A percentile compares a stretch with the other conserved stretches of the same genome.
These are phyloP conservation scores for Trypanosoma conorhini DNA, from an alignment of 208 protist species.

Conservation along the genomic window DNA sequence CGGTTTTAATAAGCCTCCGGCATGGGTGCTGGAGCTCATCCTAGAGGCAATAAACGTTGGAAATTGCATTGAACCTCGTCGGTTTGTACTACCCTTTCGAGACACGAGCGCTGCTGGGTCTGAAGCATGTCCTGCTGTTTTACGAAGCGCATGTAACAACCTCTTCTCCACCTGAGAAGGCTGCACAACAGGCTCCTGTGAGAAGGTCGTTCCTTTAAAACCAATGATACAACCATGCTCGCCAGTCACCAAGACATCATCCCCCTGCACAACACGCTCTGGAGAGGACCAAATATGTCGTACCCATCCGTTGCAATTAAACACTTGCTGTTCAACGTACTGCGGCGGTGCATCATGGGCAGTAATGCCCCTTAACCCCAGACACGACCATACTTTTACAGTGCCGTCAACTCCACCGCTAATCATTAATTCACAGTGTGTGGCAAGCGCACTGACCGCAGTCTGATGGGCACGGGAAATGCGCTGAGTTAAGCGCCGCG, in stretches of 20 bases:
- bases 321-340: conserved; percentile 33
- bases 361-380: background rate
- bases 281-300: conserved; percentile 31
- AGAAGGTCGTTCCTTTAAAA: conserved; percentile 24
- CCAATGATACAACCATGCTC: conserved; percentile 34
- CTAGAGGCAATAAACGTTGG: background rate
- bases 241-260: conserved; percentile 38
- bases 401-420: conserved; percentile 43
- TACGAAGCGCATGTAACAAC: conserved; percentile 15
- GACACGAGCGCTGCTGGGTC: background rate
- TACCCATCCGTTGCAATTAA: conserved; percentile 46
- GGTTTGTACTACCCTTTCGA: background rate
- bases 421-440: conserved; percentile 42
- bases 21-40: background rate
- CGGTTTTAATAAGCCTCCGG: background rate
- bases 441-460: conserved; percentile 34
- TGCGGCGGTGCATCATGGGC: background rate
- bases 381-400: conserved; percentile 41
- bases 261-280: conserved; percentile 32
- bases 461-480: conserved; percentile 32
- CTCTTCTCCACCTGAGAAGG: background rate
- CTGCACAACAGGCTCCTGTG: conserved; percentile 11
- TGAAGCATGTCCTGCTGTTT: background rate
- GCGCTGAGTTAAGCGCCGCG: conserved; percentile 25
- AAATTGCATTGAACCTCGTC: background rate